Conservation (phyloP, 129 eudicot species). For the Flaveria brownii region DNA sequence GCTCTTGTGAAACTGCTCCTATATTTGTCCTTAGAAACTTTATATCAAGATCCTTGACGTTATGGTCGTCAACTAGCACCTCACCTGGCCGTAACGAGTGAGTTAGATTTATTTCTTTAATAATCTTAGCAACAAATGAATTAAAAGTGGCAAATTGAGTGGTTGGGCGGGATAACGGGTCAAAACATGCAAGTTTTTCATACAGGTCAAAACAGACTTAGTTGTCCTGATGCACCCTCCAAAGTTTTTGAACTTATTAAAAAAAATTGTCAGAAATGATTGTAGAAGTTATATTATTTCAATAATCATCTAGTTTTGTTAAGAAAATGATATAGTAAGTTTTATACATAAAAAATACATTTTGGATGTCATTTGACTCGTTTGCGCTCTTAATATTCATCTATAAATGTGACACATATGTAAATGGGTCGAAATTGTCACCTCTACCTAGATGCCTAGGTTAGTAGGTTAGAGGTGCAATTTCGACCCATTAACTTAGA, state of each 20-base stretch:
- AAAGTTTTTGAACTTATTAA: neutral
- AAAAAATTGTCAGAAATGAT: neutral
- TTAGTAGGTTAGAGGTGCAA: neutral
- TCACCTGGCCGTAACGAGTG: conserved; percentile 48
- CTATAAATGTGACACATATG: neutral
- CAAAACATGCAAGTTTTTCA: neutral
- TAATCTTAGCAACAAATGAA: conserved; percentile 11
- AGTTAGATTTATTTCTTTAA: neutral
- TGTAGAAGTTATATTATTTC: neutral
- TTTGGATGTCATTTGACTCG: neutral
- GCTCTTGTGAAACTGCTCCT: conserved; percentile 89
- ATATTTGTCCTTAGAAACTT: conserved; percentile 66
- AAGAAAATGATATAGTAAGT: neutral
- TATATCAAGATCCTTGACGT: conserved; percentile 68
- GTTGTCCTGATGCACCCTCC: neutral
- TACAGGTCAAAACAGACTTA: neutral
- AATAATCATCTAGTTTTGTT: neutral
- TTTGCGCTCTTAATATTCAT: neutral
- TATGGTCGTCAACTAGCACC: conserved; percentile 61
- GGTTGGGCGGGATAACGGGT: neutral
- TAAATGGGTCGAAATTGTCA: neutral
- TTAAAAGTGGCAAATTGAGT: neutral
- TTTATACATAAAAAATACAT: neutral
- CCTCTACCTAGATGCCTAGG: neutral
- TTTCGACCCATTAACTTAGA: neutral